Evolutionary conservation across 1,139 yeast species (phyloP), one percentile per base, ranked within the genome.

Genomic region (Zygosaccharomyces pseudobailii): DNA sequence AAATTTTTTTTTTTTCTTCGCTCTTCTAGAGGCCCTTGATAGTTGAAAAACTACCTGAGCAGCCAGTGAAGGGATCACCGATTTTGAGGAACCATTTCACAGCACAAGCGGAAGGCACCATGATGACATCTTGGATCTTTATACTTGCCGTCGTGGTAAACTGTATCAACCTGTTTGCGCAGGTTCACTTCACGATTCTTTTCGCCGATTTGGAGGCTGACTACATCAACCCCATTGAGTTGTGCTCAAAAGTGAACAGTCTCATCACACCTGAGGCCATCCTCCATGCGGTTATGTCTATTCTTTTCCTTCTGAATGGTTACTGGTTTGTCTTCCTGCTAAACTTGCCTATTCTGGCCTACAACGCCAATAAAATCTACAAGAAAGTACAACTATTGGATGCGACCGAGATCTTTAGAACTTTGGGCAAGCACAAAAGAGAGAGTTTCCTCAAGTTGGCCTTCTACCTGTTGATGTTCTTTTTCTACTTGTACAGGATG

Each of bases 381-480:
- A 82, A 79, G 59, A 87, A 87, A 70, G 85, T 84, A 68, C 92
- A 92, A 68, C 73, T 88, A 55, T 79, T 94, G 68, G 99, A 92
- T 70, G 98, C 98, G 50, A 92, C 99, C 42, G 98, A 92, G 72
- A 94, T 92, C 63, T 92, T 92, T 73, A 83, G 97, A 74, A 90
- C 97, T 42, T 77, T 94, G 64, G 80, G 88, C 58, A 87, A 84
- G 65, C 96, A 92, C 73, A 92, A 94, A 80, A 86, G 84, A 70
- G 97, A 89, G 71, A 79, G 90, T 48, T 90, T 90, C 66, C 71
- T 86, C 68, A 92, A 92, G 71, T 79, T 92, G 62, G 97, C 95
- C 9, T 87, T 87, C 80, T 94, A 89, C 68, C 75, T 92, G 61
- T 72, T 89, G 63, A 76, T 90, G 84, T 92, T 92, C 79, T 92